Base-by-base conservation (phyloP, 495 filamentous ascomycete species). In the Podospora australis region DNA sequence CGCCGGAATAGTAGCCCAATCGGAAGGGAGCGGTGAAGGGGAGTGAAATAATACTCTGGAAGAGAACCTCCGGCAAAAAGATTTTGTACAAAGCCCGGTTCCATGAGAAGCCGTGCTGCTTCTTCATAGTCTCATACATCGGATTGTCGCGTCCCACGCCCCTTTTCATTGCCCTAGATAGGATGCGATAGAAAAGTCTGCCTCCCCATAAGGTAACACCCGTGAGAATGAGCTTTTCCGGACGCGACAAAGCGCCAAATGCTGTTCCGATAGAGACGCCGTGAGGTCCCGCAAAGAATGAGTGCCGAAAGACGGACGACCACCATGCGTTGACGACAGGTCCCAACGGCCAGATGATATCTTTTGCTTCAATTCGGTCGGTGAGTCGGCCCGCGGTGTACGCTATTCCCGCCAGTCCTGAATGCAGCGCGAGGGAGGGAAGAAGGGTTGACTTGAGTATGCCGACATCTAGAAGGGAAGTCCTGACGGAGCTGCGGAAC, bases 291-390 rank as follows among this genome's bases (percentile, higher is more conserved):
- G 24, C 7, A 2, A 28, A 26, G 21, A 70, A 54, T 13, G 77
- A 59, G 1, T 62, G 68, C 16, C 62, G 64, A 28, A 78, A 75
- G 41, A 81, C 53, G 30, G 78, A 74, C 44, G 65, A 72, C 75
- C 75, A 78, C 78, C 78, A 82, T 5, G 73, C 78, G 56, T 78
- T 80, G 48, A 67, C 48, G 22, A 80, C 71, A 55, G 74, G 77
- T 16, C 60, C 71, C 2, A 66, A 57, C 0, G 77, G 74, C 79
- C 79, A 82, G 22, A 74, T 55, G 68, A 71, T 75, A 55, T 82
- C 78, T 56, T 82, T 82, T 21, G 71, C 60, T 21, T 81, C 78
- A 24, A 74, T 68, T 14, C 68, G 66, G 62, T 77, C 50, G 3
- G 73, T 76, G 32, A 66, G 56, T 11, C 72, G 62, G 2, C 72